Conservation (phyloP, 2,329 filamentous ascomycete genomes). For the Zasmidium cellare region DNA sequence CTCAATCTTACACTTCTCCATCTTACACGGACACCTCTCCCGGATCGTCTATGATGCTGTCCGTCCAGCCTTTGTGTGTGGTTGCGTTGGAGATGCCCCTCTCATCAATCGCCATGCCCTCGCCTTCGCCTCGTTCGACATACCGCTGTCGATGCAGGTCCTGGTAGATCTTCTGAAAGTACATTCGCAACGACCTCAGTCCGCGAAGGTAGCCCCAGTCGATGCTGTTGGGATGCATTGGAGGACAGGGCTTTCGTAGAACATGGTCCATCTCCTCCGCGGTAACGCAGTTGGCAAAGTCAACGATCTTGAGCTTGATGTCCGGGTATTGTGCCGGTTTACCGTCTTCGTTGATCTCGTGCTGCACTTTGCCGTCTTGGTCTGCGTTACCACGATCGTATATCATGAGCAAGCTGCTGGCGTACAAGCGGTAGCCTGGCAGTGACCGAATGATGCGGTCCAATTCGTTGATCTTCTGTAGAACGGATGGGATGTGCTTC, state of each 20-base stretch:
- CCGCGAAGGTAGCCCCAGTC: slow-evolving; percentile 90
- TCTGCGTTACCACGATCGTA: slow-evolving; percentile 79
- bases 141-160: slow-evolving; percentile 56
- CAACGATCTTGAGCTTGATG: slow-evolving; percentile 94
- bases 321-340: slow-evolving; percentile 27
- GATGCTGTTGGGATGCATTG: slow-evolving; percentile 74
- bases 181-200: slow-evolving; percentile 72
- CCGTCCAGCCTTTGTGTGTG: slow-evolving; percentile 25
- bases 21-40: slow-evolving; percentile 21
- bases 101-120: slow-evolving; percentile 36
- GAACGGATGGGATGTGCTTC: slow-evolving; percentile 81
- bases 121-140: slow-evolving; percentile 35
- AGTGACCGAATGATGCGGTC: slow-evolving; percentile 80
- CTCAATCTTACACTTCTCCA: slow-evolving; percentile 1
- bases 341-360: slow-evolving; percentile 11
- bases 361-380: slow-evolving; percentile 44
- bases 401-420: slow-evolving; percentile 89
- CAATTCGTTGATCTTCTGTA: slow-evolving; percentile 79
- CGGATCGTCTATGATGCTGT: slow-evolving; percentile 19
- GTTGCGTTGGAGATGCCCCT: slow-evolving; percentile 26
- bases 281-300: slow-evolving; percentile 97
- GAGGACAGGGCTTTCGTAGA: slow-evolving; percentile 63
- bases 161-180: slow-evolving; percentile 83
- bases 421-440: slow-evolving; percentile 89
- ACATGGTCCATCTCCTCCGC: slow-evolving; percentile 67